Evolutionary conservation across 352 stramenopile genomes (phyloP).

Genomic region (Aphanomyces astaci): DNA sequence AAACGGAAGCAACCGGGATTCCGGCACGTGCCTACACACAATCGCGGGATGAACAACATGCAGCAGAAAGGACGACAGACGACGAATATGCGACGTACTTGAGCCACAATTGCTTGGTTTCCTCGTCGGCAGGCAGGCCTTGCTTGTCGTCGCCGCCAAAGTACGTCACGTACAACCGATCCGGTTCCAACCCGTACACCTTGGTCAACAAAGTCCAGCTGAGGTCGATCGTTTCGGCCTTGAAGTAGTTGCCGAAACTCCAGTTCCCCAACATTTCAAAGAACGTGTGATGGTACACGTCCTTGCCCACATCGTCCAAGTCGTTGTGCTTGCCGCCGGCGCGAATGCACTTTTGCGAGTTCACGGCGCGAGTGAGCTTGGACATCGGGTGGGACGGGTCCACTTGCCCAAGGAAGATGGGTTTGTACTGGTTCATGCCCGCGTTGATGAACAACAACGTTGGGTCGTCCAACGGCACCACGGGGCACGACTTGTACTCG

Average conservation of each 20-base stretch:
- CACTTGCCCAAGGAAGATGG: constrained; percentile 98
- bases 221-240: constrained; percentile 95
- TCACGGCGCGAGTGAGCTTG: constrained; percentile 87
- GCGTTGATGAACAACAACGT: constrained; percentile 99
- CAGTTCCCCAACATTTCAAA: constrained; percentile 99
- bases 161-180: constrained; percentile 97
- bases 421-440: constrained; percentile 99
- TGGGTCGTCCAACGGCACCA: constrained; percentile 96
- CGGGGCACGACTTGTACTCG: constrained; percentile 93
- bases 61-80: background rate
- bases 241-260: constrained; percentile 99
- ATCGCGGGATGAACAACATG: background rate
- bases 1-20: constrained; percentile 89
- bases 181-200: constrained; percentile 90
- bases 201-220: constrained; percentile 95
- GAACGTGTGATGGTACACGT: constrained; percentile 99
- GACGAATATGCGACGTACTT: constrained; percentile 31
- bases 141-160: constrained; percentile 93
- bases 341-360: constrained; percentile 99
- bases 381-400: constrained; percentile 90
- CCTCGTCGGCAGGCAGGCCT: constrained; percentile 76
- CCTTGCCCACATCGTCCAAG: constrained; percentile 98
- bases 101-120: constrained; percentile 89
- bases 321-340: constrained; percentile 99
- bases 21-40: constrained; percentile 48